Conservation (phyloP, 345 rosid species). For the Camelina laxa region DNA sequence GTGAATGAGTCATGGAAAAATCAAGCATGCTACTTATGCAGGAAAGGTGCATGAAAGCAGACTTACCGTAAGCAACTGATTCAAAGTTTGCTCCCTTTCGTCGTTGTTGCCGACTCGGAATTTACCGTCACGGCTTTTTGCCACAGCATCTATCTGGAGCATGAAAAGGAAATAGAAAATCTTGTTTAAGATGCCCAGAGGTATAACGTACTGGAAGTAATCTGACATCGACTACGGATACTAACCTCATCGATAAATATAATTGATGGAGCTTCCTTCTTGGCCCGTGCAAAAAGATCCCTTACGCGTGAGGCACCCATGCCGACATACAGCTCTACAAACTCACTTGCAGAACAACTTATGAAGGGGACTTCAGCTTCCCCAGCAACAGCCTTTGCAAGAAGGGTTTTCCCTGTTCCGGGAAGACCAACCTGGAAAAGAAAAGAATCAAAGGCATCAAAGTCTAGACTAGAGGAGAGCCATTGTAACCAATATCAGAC, state of each 20-base stretch:
- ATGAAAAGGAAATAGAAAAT: conserved; percentile 15
- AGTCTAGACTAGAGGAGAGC: conserved; percentile 14
- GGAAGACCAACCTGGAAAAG: conserved; percentile 87
- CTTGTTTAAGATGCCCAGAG: neutral
- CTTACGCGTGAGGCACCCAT: conserved; percentile 99
- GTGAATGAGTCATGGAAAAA: conserved; percentile 10
- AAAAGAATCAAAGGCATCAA: conserved; percentile 37
- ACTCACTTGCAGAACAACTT: conserved; percentile 97
- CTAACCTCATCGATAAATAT: conserved; percentile 94
- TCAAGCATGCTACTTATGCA: neutral
- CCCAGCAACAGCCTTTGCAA: conserved; percentile 95
- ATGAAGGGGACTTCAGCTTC: conserved; percentile 96
- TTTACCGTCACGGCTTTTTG: conserved; percentile 96
- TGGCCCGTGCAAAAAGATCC: conserved; percentile 93
- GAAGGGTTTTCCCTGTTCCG: conserved; percentile 94
- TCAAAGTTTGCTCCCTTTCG: conserved; percentile 97
- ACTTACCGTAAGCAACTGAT: conserved; percentile 92
- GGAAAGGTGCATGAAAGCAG: conserved; percentile 17
- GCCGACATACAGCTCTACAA: conserved; percentile 92
- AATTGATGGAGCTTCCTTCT: conserved; percentile 97
- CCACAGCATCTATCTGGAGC: conserved; percentile 96
- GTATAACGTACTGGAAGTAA: neutral
- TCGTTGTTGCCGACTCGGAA: conserved; percentile 85
- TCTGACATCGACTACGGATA: conserved; percentile 8
- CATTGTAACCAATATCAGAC: conserved; percentile 1